Evolutionary conservation across 1,284 basidiomycete species (phyloP), one percentile per base, ranked within the genome.

Genomic region (Irpex rosettiformis): DNA sequence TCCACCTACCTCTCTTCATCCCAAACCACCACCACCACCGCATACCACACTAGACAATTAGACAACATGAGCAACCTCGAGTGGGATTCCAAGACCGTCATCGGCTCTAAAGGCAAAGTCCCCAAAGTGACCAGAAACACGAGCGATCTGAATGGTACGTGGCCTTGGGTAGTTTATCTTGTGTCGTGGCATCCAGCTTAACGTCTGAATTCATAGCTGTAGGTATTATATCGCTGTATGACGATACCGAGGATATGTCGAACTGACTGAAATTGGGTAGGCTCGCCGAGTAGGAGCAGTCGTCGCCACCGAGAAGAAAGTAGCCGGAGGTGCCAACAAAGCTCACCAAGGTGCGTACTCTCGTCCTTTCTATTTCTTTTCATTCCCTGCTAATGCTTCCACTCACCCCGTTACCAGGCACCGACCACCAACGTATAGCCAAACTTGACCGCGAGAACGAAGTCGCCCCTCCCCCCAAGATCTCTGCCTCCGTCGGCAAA

Each of bases 401-500:
- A 29, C 21, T 5, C 30, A 22, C 30, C 16, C 21, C 53, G 21
- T 53, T 6, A 3, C n/a, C n/a, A 92, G 93, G 91, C 48, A 91
- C 93, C 63, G 94, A 98, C 77, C 94, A 97, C 77, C 93, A 94
- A 73, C 85, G 85, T 61, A 95, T 96, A 71, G 94, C 92, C 37
- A 96, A 96, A 72, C 87, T 97, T 49, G 95, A 96, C 75, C 86
- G 92, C 58, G 93, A 97, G 68, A 97, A 98, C 75, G 96, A 98
- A 69, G 96, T 98, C 22, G 93, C 95, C 7, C 95, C 97, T 6
- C 97, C 96, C 48, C 72, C 90, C 63, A 97, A 96, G 75, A 80
- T 99, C 64, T 78, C 82, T 2, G 80, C 88, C 29, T 81, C 80
- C 40, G 92, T 96, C 59, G 94, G 94, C 66, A 91, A 91, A 85